Base-by-base conservation (phyloP, 345 rosid species). In the Litchi chinensis region DNA sequence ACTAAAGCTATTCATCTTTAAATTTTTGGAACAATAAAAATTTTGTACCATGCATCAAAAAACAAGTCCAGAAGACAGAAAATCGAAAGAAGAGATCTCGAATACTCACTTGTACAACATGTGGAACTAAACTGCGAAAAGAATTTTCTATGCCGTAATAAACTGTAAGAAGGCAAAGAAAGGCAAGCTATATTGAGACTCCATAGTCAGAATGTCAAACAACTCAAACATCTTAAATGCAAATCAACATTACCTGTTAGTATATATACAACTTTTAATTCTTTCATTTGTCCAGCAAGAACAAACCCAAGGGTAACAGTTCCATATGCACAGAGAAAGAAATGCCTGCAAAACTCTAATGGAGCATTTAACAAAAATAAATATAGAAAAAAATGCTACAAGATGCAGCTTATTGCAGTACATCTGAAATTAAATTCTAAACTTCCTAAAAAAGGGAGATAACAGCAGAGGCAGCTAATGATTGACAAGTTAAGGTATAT, bases 101-200 rank as follows among this genome's bases (percentile, higher is more conserved):
- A 68, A 66, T 43, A 83, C 89, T 73, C 73, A 83, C 99, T 91
- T 96, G 98, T 57, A 90, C 85, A 79, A 93, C 82, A 68, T 84
- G 87, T 32, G 97, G 97, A 77, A 94, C 91, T 84, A 94, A 87
- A 76, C 90, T 84, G 70, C 82, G 71, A 77, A 92, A 85, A 79
- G 97, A 87, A 73, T 89, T 90, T 41, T 90, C 97, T 62, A 94
- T 73, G 10, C 94, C 94, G 70, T 92, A 94, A 86, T 94, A 90
- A 82, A 87, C 99, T 93, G 97, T 84, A 80, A 78, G 71, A 39
- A 79, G 65, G 24, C 65, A 76, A 71, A 79, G 26, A 77, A 73
- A 46, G 40, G 46, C 63, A 57, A 24, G 65, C 15, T 66, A 74
- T 10, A 48, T 40, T 82, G 77, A 80, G 57, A 57, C 48, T 65